Evolutionary conservation across 2,329 filamentous ascomycete genomes (phyloP), one percentile per base, ranked within the genome.

Genomic region (Elsinoe batatas): DNA sequence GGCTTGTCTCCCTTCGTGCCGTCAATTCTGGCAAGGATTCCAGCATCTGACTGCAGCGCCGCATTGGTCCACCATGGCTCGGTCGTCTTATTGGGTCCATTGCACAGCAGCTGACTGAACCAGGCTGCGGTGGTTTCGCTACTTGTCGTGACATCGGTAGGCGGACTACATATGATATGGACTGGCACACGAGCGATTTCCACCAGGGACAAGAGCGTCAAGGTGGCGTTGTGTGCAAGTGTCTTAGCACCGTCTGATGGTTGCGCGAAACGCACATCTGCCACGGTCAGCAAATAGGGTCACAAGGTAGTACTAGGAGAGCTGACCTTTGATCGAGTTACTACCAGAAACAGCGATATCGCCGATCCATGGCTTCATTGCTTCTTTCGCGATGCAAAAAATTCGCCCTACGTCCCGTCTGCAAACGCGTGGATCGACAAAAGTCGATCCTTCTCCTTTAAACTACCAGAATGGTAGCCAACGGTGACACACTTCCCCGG

Each of bases 181-280:
- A 75, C 56, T 0, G 73, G 73, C 22, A 76, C 67, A 3, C 62
- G 65, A 1, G 66, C 60, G 4, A 67, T 67, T 13, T 73, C 67
- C 35, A 75, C 73, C 22, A 68, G 62, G 5, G 69, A 64, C 4
- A 73, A 65, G 58, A 71, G 74, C n/a, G 22, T 55, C 38, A 55
- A 22, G 7, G n/a, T 47, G 38, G 53, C 40, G 12, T 33, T 37
- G 3, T 13, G 11, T 7, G 26, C 30, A n/a, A 55, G 40, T 10
- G 18, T 11, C 2, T 7, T 3, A n/a, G 18, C 11, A 8, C 26
- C 40, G 38, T 55, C 8, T 35, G 53, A 20, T 35, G 53, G 26
- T 5, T 8, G 11, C n/a, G 40, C 17, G 20, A 55, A 2, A 10
- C 33, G 53, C 3, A 55, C 40, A 44, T 55, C 53, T 55, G 18